A percentile compares a stretch with the other conserved stretches of the same genome.
Evolutionary conservation across 1,139 yeast species (phyloP).

Genomic region (Suhomyces ambrosiae): DNA sequence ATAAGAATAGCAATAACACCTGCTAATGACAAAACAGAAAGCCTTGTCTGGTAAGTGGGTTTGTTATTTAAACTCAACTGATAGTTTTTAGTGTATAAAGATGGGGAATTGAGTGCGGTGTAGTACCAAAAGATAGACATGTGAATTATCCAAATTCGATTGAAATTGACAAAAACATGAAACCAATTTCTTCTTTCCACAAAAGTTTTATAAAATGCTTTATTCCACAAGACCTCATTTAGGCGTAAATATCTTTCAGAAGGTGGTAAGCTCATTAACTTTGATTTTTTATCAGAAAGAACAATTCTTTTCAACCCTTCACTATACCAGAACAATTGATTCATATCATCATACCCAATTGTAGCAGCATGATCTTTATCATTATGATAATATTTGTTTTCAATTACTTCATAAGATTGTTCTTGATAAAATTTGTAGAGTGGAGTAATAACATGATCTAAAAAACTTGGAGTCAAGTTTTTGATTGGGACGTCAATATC

Average conservation of each 20-base stretch:
- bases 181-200: slow-evolving; percentile 98
- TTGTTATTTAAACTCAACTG: slow-evolving; percentile 79
- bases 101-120: slow-evolving; percentile 88
- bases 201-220: slow-evolving; percentile 94
- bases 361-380: slow-evolving; percentile 94
- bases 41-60: slow-evolving; percentile 84
- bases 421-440: slow-evolving; percentile 86
- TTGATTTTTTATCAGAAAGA: slow-evolving; percentile 78
- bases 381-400: slow-evolving; percentile 95
- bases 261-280: slow-evolving; percentile 85
- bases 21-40: slow-evolving; percentile 93
- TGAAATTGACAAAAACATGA: slow-evolving; percentile 91
- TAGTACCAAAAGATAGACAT: slow-evolving; percentile 92
- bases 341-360: slow-evolving; percentile 97
- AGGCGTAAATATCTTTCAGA: slow-evolving; percentile 86
- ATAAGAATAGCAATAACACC: slow-evolving; percentile 83
- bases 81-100: slow-evolving; percentile 84
- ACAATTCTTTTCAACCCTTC: slow-evolving; percentile 95
- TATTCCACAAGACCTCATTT: slow-evolving; percentile 91
- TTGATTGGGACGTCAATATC: slow-evolving; percentile 84
- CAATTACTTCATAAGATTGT: slow-evolving; percentile 92
- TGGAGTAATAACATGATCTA: slow-evolving; percentile 91
- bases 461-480: slow-evolving; percentile 92
- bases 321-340: slow-evolving; percentile 98
- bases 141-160: slow-evolving; percentile 97